A percentile compares a stretch with the other conserved stretches of the same genome.
phyloP scores from a whole-genome alignment of 2,329 filamentous ascomycete species.

The Pseudocercospora crystallina region DNA sequence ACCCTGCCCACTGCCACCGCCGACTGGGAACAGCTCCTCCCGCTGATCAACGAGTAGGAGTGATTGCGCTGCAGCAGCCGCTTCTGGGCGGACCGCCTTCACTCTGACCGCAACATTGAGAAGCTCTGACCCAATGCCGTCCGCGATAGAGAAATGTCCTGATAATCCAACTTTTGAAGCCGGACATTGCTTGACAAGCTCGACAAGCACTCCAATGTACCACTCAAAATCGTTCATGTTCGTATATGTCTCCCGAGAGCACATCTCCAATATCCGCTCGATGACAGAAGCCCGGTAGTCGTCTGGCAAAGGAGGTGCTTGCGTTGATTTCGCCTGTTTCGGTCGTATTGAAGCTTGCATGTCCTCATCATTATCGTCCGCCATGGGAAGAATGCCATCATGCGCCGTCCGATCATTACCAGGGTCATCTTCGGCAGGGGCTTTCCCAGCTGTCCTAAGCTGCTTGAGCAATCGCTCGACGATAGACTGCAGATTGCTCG shows the following conservation, averaged over 20 bases:
- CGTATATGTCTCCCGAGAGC: conserved; percentile 81
- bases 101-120: conserved; percentile 92
- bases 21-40: conserved; percentile 56
- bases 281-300: conserved; percentile 86
- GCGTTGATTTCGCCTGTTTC: conserved; percentile 49
- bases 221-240: conserved; percentile 91
- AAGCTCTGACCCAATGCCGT: conserved; percentile 78
- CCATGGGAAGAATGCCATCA: conserved; percentile 48
- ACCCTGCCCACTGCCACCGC: conserved; percentile 54
- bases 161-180: conserved; percentile 39
- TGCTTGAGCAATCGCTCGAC: conserved; percentile 87
- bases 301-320: conserved; percentile 68
- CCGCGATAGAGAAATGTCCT: conserved; percentile 53
- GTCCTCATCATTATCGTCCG: conserved; percentile 59
- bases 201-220: conserved; percentile 89
- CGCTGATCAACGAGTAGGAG: conserved; percentile 65
- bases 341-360: conserved; percentile 56
- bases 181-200: conserved; percentile 71
- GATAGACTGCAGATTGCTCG: conserved; percentile 78
- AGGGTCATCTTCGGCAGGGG: conserved; percentile 47
- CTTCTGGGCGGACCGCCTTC: conserved; percentile 73
- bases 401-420: conserved; percentile 48
- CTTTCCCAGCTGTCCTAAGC: conserved; percentile 64
- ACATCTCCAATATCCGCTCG: conserved; percentile 80
- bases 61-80: conserved; percentile 77